Base-by-base conservation (phyloP, 2,329 filamentous ascomycete species). In the Arthrobotrys megalospora region DNA sequence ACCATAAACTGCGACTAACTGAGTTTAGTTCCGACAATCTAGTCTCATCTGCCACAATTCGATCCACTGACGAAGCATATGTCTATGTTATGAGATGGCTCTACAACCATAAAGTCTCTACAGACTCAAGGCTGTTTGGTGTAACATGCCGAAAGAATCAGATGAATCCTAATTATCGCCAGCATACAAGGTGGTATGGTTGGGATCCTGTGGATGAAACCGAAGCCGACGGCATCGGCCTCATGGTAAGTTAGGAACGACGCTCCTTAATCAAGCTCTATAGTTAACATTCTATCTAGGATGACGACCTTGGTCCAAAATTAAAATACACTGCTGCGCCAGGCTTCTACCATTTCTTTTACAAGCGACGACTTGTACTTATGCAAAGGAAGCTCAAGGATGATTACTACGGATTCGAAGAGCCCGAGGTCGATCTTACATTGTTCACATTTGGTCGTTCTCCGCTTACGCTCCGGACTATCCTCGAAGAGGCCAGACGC, bases 61-160 rank as follows among this genome's bases (percentile, higher is more conserved):
- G 81, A 36, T 82, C 81, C 3, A 81, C 81, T 12, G 81, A 82
- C 73, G 80, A 81, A 73, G 80, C 81, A 52, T 82, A 81, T 55
- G 77, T 82, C 6, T 82, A 82, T 72, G 68, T 82, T 3, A 82
- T 82, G 81, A 76, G 76, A 43, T 82, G 80, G 81, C 64, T 82
- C 8, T 81, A 80, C 16, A 75, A 62, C 64, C 80, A 82, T 63
- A 79, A 76, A 36, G 68, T 82, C 14, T 82, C 80, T 36, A 82
- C 80, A 5, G 81, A 82, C 66, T 82, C 81, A 43, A 76, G 81
- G 19, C 67, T 82, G 21, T 82, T 82, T 66, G 81, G 81, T 60
- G 81, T 82, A 10, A 82, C 81, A 16, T 81, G 79, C 38, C 78
- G 80, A 45, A 77, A 67, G 16, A 77, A 72, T 21, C 71, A 77